Evolutionary conservation across 1,284 basidiomycete species (phyloP).

Genomic region (Athelia psychrophila): DNA sequence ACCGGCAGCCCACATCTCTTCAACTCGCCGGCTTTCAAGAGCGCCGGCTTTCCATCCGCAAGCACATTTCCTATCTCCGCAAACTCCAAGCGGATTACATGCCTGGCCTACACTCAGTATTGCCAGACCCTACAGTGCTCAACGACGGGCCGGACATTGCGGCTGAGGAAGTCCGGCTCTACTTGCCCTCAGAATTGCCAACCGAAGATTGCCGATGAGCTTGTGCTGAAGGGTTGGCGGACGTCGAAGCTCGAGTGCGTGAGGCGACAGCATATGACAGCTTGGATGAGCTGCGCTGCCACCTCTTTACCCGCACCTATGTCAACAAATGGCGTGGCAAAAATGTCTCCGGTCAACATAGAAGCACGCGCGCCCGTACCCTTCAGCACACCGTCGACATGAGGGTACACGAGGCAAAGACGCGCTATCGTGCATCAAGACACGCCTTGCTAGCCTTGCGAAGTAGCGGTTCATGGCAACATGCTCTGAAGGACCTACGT

Average conservation of each 20-base stretch:
- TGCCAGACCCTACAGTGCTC: not conserved
- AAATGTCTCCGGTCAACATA: slow-evolving; percentile 21
- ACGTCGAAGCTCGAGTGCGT: slow-evolving; percentile 23
- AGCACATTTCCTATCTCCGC: not conserved
- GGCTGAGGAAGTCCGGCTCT: not conserved
- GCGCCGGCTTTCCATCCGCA: not conserved
- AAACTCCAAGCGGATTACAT: not conserved
- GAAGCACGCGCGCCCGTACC: slow-evolving; percentile 17
- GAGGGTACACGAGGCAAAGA: slow-evolving; percentile 34
- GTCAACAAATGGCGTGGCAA: slow-evolving; percentile 22
- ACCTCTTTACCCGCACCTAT: slow-evolving; percentile 19
- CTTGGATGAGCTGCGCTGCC: slow-evolving; percentile 22
- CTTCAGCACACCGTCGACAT: slow-evolving; percentile 15
- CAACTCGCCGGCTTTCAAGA: not conserved
- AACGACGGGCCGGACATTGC: not conserved
- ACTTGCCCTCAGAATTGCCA: not conserved
- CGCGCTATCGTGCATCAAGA: no score
- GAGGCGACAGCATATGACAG: slow-evolving; percentile 21
- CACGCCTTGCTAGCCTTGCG: no score
- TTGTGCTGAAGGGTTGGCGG: slow-evolving; percentile 5
- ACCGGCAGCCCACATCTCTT: not conserved
- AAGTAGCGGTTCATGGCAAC: no score
- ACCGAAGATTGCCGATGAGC: not conserved
- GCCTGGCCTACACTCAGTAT: not conserved
- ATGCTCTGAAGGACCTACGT: no score